Base-by-base conservation (phyloP, 768 basidiomycete genomes). In the Tylopilus intermedius region DNA sequence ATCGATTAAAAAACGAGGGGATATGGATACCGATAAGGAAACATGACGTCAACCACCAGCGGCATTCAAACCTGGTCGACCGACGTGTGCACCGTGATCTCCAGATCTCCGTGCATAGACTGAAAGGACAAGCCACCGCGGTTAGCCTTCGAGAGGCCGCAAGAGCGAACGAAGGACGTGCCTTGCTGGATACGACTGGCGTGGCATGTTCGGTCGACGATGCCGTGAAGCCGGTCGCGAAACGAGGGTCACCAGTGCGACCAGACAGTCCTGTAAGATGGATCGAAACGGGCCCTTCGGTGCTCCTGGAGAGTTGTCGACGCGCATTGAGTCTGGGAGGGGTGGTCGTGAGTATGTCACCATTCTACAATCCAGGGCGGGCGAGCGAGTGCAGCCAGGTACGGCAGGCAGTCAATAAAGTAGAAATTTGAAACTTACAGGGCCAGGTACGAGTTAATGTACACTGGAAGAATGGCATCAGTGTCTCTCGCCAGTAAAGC, bases 361-460 rank as follows among this genome's bases (percentile, higher is more conserved):
- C 35, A 37, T 10, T 37, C 3, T 15, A 33, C 30, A 24, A 24
- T 24, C 24, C 5, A 24, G 30, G 8, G 13, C 2, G 33, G 33
- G 33, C 4, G 11, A 14, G 13, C 11, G 35, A 37, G 14, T 35
- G 13, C 33, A 11, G 7, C 10, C 33, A 0, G 35, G 6, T 5
- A 37, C 5, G 38, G 8, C 15, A 38, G 5, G n/a, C 1, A 38
- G 37, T 35, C n/a, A 18, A n/a, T 11, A 8, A 40, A 40, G 9
- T 2, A 10, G 10, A 40, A 40, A 22, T 22, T 22, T 2, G 8
- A 22, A 24, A 61, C 66, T 50, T 50, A 71, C 65, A 67, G 72
- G 5, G 81, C 79, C 8, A 83, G 71, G 58, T 81, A 80, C 8
- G 80, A 78, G 56, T 82, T 82, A 13, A 78, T 68, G 57, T 82